Percentiles rank a stretch among this genome's conserved stretches.
Evolutionary conservation across 768 basidiomycete species (phyloP).

Genomic region (Steccherinum ochraceum): DNA sequence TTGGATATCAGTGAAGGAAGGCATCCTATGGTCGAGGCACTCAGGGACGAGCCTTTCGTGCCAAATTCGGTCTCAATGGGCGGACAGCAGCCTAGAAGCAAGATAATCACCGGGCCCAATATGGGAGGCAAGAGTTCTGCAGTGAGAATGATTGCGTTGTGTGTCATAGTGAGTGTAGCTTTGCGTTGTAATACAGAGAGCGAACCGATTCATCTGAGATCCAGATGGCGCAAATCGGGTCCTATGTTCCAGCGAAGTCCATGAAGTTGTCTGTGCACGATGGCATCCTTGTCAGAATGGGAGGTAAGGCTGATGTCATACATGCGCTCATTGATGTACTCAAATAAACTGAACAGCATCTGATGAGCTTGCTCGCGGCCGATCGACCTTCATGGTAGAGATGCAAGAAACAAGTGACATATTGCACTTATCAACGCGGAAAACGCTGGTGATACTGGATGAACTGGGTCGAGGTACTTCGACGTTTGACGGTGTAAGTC

Average conservation of each 20-base stretch:
- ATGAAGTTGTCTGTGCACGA: slow-evolving; percentile 79
- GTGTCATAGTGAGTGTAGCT: slow-evolving; percentile 44
- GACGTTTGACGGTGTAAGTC: slow-evolving; percentile 73
- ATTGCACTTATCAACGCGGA: slow-evolving; percentile 62
- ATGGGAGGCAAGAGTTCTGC: slow-evolving; percentile 88
- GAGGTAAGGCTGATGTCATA: too few species aligned
- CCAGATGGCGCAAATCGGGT: slow-evolving; percentile 82
- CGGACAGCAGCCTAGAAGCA: slow-evolving; percentile 41
- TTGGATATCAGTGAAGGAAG: slow-evolving; percentile 79
- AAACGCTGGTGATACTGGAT: slow-evolving; percentile 85
- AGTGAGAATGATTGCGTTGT: slow-evolving; percentile 73
- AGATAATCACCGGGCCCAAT: slow-evolving; percentile 80
- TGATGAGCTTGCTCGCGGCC: slow-evolving; percentile 80
- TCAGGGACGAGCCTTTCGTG: slow-evolving; percentile 77
- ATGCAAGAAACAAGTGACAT: slow-evolving; percentile 93
- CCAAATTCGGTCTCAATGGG: slow-evolving; percentile 75
- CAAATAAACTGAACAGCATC: slow-evolving; percentile 46
- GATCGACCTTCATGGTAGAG: slow-evolving; percentile 97
- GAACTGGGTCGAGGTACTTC: slow-evolving; percentile 88
- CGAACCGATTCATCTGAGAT: neutral
- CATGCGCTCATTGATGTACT: too few species aligned
- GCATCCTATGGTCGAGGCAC: slow-evolving; percentile 88
- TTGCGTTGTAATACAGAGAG: neutral
- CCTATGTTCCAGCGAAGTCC: slow-evolving; percentile 78
- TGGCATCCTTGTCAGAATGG: slow-evolving; percentile 85